phyloP scores from a whole-genome alignment of 768 basidiomycete species.

The Pleurotus eryngii region DNA sequence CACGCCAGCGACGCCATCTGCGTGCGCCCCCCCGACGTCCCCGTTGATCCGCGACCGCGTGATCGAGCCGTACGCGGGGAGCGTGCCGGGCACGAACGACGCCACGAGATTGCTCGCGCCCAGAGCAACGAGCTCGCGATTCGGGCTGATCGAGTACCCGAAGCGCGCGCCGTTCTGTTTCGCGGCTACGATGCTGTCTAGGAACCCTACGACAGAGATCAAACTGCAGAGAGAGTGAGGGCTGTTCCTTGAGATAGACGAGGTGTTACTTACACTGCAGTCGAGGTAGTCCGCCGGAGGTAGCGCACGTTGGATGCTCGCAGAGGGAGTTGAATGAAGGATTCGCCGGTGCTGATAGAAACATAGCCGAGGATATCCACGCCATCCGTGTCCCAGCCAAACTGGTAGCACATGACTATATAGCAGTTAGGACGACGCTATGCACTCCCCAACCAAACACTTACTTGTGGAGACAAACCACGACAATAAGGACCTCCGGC shows the following conservation, averaged over 20 bases:
- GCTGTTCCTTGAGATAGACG: neutral
- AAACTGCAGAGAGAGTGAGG: slow-evolving; percentile 39
- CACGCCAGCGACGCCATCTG: slow-evolving; percentile 88
- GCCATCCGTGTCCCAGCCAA: slow-evolving; percentile 74
- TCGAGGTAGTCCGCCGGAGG: slow-evolving; percentile 78
- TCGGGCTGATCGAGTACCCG: slow-evolving; percentile 87
- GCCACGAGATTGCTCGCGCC: slow-evolving; percentile 78
- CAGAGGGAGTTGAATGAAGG: slow-evolving; percentile 75
- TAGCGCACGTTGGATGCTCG: slow-evolving; percentile 54
- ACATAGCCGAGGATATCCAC: slow-evolving; percentile 84
- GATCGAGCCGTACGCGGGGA: slow-evolving; percentile 92
- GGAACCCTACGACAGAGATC: slow-evolving; percentile 82
- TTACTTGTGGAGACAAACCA: slow-evolving; percentile 76
- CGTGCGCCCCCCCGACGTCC: slow-evolving; percentile 82
- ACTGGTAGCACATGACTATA: slow-evolving; percentile 63
- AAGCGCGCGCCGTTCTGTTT: slow-evolving; percentile 88
- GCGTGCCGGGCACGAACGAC: slow-evolving; percentile 82
- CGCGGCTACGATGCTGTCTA: slow-evolving; percentile 94
- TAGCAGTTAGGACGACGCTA: neutral
- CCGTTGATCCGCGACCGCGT: slow-evolving; percentile 90
- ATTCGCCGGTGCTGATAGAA: slow-evolving; percentile 53
- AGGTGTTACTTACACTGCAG: slow-evolving; percentile 60
- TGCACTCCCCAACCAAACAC: slow-evolving; percentile 18
- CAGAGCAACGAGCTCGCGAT: slow-evolving; percentile 92
- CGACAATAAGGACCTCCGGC: slow-evolving; percentile 89